Evolutionary conservation across 352 stramenopile genomes (phyloP), one percentile per base, ranked within the genome.

Genomic region (Elongisporangium undulatum): DNA sequence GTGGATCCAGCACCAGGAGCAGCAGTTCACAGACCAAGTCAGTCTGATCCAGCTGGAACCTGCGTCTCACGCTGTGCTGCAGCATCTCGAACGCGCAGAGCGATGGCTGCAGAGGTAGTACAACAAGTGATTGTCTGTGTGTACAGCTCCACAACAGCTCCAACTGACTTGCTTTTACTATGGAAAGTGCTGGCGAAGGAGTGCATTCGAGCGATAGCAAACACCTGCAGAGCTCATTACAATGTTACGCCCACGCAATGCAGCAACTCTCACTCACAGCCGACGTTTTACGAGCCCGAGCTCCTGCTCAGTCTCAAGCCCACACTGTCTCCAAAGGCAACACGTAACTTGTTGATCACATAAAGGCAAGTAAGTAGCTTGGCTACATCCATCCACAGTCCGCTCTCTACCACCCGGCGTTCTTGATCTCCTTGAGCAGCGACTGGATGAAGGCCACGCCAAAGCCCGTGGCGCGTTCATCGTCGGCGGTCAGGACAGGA

Each of bases 391-490:
- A 61, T n/a, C 52, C 15, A 49, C 9, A 21, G n/a, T 24, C 21
- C 9, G 24, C 17, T 21, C 17, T 21, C 62, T 79, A 87, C 74
- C 77, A 87, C 10, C 69, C 72, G 16, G 77, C 74, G 17, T 62
- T 55, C 34, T 81, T 61, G 26, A 87, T 82, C 51, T 84, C 64
- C 77, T 85, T 75, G 38, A 90, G 69, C 55, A 90, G 59, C 53
- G 71, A 79, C 71, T 90, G 81, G 58, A 90, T 83, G 50, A 98
- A 85, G 20, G 89, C 94, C 34, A 98, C 94, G 54, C 95, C 95
- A 71, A 97, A 98, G 17, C 95, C 96, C 13, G 94, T 99, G 15
- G 87, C 92, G 49, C 88, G 74, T 54, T 90, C 87, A 51, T 84
- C 82, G 59, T 90, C 88, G 55, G 73, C 72, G 3, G 78, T 87